These are phyloP conservation scores for Galerina marginata DNA, from an alignment of 768 basidiomycete genomes.

Conservation along the genomic window DNA sequence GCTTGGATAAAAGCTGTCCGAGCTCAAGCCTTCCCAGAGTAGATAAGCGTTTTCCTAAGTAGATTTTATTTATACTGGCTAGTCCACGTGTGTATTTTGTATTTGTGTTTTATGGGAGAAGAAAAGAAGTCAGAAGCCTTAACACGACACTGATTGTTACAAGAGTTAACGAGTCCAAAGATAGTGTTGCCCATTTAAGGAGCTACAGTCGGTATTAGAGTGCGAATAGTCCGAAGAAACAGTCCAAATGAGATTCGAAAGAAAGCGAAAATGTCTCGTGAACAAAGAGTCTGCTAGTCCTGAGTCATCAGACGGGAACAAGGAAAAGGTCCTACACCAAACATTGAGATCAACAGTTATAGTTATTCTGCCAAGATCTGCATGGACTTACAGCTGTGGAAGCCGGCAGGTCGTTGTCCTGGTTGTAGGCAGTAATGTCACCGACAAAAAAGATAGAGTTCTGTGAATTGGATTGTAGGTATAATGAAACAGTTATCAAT, in stretches of 20 bases:
- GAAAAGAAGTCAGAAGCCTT: neutral
- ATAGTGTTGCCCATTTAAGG: neutral
- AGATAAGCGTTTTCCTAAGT: constrained; percentile 12
- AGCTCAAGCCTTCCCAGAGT: constrained; percentile 39
- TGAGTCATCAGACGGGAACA: constrained; percentile 7
- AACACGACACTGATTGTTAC: neutral
- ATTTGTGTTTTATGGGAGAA: neutral
- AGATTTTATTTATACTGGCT: constrained; percentile 1
- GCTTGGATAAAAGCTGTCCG: constrained; percentile 47
- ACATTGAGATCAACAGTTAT: neutral
- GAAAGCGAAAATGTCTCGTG: neutral
- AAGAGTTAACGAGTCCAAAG: neutral
- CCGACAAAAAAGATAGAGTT: constrained; percentile 51
- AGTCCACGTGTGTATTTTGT: neutral
- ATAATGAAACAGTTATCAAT: neutral
- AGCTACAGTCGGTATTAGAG: too few species aligned
- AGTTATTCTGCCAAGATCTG: neutral
- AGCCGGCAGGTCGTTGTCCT: constrained; percentile 32
- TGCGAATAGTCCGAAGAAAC: neutral
- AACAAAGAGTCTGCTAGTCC: neutral
- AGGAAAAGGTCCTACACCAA: constrained; percentile 27
- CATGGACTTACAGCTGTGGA: constrained; percentile 39
- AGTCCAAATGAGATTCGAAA: neutral
- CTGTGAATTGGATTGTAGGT: constrained; percentile 10
- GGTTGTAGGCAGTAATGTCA: constrained; percentile 46